phyloP scores from a whole-genome alignment of 495 filamentous ascomycete species.

The Echria macrotheca region DNA sequence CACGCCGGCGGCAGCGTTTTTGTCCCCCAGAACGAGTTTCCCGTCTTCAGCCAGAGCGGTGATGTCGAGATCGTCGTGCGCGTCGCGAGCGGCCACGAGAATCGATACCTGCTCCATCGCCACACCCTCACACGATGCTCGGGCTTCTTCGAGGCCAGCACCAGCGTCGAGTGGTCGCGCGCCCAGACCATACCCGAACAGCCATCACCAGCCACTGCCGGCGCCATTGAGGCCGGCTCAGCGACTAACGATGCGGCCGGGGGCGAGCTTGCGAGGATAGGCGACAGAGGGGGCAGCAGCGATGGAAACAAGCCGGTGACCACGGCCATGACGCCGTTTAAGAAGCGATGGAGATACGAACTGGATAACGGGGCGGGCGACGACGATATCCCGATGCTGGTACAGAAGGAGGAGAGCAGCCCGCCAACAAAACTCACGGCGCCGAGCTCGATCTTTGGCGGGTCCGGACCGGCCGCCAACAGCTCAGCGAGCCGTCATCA shows the following conservation, averaged over 20 bases:
- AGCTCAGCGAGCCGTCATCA: constrained; percentile 24
- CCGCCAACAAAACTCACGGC: constrained; percentile 12
- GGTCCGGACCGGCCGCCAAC: constrained; percentile 13
- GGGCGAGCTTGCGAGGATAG: constrained; percentile 30
- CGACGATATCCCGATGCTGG: constrained; percentile 80
- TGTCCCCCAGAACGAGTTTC: constrained; percentile 81
- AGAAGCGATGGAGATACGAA: constrained; percentile 78
- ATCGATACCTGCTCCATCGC: constrained; percentile 77
- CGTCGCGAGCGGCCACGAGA: constrained; percentile 61
- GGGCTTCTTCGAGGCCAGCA: constrained; percentile 88
- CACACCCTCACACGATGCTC: constrained; percentile 83
- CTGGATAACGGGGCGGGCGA: constrained; percentile 68
- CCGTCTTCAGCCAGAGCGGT: constrained; percentile 80
- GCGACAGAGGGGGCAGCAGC: constrained; percentile 13
- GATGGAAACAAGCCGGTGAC: constrained; percentile 10
- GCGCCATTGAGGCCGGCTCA: constrained; percentile 49
- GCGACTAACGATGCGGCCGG: constrained; percentile 17
- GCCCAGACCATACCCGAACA: constrained; percentile 32
- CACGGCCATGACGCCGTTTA: constrained; percentile 27
- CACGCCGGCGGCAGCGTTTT: constrained; percentile 70
- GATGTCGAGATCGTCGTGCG: constrained; percentile 84
- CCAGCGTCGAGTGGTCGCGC: constrained; percentile 77
- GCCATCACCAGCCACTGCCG: constrained; percentile 29
- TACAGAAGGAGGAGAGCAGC: constrained; percentile 62
- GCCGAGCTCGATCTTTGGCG: constrained; percentile 40